A percentile compares a stretch with the other conserved stretches of the same genome.
phyloP scores from a whole-genome alignment of 306 rosid species.

The Pterocarpus macrocarpus region DNA sequence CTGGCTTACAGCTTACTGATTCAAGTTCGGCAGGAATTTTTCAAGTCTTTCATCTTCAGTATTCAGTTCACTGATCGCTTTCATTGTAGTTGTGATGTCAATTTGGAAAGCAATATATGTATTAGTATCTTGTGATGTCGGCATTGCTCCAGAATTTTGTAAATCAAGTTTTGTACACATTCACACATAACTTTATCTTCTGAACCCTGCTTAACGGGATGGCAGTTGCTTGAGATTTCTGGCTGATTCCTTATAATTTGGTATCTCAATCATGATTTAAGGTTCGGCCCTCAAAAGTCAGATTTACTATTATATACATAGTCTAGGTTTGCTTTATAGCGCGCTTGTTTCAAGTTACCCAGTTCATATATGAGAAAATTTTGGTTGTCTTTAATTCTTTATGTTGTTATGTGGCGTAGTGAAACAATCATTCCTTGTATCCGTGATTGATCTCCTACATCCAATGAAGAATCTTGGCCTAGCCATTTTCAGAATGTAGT shows the following conservation, averaged over 20 bases:
- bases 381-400: background rate
- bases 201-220: no score
- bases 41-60: constrained; percentile 18
- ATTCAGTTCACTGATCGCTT: constrained; percentile 28
- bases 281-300: no score
- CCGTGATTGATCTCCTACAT: constrained; percentile 5
- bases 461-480: constrained; percentile 22
- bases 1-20: constrained; percentile 21
- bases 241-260: no score
- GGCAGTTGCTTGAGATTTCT: no score
- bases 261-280: no score
- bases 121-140: constrained; percentile 27
- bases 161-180: constrained; percentile 28
- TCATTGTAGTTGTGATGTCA: constrained; percentile 43
- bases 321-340: background rate
- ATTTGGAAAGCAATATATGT: constrained; percentile 25
- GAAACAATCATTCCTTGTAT: background rate
- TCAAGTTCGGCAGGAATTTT: constrained; percentile 37
- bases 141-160: constrained; percentile 25
- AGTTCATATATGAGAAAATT: constrained; percentile 14
- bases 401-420: background rate
- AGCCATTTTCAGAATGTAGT: constrained; percentile 13
- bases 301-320: background rate
- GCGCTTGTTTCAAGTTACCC: constrained; percentile 12
- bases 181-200: background rate